Base-by-base conservation (phyloP, 2,329 filamentous ascomycete genomes). In the Tolypocladium ophioglossoides region DNA sequence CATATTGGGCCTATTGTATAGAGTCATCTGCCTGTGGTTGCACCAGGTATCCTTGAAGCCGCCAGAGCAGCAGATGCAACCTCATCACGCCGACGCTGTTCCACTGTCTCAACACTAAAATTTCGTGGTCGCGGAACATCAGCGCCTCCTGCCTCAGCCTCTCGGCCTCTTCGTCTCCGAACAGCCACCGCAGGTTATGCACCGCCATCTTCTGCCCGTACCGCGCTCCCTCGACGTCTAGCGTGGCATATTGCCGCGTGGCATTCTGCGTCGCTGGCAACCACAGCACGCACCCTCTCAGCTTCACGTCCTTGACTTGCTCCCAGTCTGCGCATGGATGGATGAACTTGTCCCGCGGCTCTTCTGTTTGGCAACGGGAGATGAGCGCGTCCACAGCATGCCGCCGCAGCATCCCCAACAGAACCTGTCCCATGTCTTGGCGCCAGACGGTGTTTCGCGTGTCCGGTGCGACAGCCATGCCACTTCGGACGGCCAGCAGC, bases 51-150 rank as follows among this genome's bases (percentile, higher is more conserved):
- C 79, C 80, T 56, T 84, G 78, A 10, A 85, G 63, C 57, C 75
- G 78, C 82, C 82, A 85, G 9, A 85, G 68, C 52, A 74, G 69
- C 53, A 74, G 54, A 64, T 82, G 78, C 48, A 82, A 50, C 16
- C 70, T 64, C 24, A 72, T 63, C 9, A 75, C 77, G 39, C 70
- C 66, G 47, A 59, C 57, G 61, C 68, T 59, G 67, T 70, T 56
- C 67, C 70, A 63, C 39, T 64, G 62, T 50, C 62, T 67, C 53
- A 81, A 60, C 56, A 82, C 67, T 52, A 75, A 70, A 22, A 77
- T 65, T 10, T 65, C 69, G 2, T 69, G 69, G 0, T 72, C 64
- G 3, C 59, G 61, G 24, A 77, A 70, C 24, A 70, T 55, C 1
- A 54, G 39, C 1, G 71, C 64, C 30, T 69, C 64, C 1, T 62